Conservation (phyloP, 305 asterid genomes). For the Fraxinus nigra region DNA sequence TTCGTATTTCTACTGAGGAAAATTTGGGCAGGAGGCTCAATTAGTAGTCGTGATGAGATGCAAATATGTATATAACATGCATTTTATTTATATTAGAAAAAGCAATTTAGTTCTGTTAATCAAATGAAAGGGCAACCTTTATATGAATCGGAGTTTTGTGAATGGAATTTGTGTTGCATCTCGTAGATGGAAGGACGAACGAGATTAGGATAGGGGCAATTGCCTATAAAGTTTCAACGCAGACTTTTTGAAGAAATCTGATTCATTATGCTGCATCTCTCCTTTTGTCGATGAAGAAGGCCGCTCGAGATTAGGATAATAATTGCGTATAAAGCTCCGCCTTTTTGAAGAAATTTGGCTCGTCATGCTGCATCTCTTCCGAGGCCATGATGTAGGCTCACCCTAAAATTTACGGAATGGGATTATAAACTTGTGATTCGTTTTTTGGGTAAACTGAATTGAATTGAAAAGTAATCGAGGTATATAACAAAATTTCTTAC, state of each 20-base stretch:
- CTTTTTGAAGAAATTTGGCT: not conserved
- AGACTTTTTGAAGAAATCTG: not conserved
- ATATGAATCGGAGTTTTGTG: not conserved
- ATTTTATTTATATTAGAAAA: constrained; percentile 15
- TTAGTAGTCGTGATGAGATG: not conserved
- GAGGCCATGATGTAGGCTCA: not conserved
- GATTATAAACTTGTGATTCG: not conserved
- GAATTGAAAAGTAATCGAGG: not conserved
- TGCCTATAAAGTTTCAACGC: not conserved
- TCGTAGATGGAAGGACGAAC: not conserved
- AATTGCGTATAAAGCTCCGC: not conserved
- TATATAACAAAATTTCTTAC: not conserved
- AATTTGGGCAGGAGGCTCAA: constrained; percentile 13
- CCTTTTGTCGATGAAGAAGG: no score
- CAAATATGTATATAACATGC: constrained; percentile 9
- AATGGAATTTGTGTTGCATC: not conserved
- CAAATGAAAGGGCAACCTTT: not conserved
- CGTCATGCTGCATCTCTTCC: not conserved
- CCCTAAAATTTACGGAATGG: not conserved
- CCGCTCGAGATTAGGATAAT: not conserved
- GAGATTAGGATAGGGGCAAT: not conserved
- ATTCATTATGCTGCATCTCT: not conserved
- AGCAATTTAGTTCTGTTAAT: constrained; percentile 27
- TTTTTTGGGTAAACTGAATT: not conserved
- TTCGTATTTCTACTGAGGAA: constrained; percentile 7